phyloP scores from a whole-genome alignment of 2,329 filamentous ascomycete species.

The Dothistroma pini region DNA sequence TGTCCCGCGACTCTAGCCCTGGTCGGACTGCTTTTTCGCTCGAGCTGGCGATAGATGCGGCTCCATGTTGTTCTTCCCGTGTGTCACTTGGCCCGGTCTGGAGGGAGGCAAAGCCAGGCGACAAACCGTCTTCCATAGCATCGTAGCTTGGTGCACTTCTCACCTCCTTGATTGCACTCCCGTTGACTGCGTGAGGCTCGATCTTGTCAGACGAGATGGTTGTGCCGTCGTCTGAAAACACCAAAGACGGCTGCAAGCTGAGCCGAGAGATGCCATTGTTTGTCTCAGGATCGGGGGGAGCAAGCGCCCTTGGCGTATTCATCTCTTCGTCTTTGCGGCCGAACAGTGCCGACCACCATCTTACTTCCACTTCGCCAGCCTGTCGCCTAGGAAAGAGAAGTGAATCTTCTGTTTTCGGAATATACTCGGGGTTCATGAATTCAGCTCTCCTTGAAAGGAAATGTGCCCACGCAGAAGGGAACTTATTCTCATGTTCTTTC shows the following conservation, averaged over 20 bases:
- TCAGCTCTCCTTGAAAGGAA: constrained; percentile 77
- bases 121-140: constrained; percentile 1
- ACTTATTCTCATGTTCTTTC: constrained; percentile 61
- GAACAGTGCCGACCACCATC: constrained; percentile 92
- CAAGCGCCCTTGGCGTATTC: constrained; percentile 58
- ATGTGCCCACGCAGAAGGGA: constrained; percentile 91
- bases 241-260: constrained; percentile 4
- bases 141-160: constrained; percentile 6
- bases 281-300: constrained; percentile 10
- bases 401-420: constrained; percentile 70
- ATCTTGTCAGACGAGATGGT: neutral
- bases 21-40: constrained; percentile 9
- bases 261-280: neutral
- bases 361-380: constrained; percentile 57
- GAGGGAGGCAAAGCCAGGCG: constrained; percentile 4
- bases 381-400: constrained; percentile 68
- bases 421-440: constrained; percentile 79
- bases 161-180: constrained; percentile 1
- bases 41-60: neutral
- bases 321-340: constrained; percentile 86
- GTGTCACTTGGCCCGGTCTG: neutral
- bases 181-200: neutral
- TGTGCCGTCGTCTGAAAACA: neutral
- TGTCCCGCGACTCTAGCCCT: constrained; percentile 12
- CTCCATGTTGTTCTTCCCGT: neutral